Base-by-base conservation (phyloP, 176 grass and related monocot genomes). In the Thalia dealbata region DNA sequence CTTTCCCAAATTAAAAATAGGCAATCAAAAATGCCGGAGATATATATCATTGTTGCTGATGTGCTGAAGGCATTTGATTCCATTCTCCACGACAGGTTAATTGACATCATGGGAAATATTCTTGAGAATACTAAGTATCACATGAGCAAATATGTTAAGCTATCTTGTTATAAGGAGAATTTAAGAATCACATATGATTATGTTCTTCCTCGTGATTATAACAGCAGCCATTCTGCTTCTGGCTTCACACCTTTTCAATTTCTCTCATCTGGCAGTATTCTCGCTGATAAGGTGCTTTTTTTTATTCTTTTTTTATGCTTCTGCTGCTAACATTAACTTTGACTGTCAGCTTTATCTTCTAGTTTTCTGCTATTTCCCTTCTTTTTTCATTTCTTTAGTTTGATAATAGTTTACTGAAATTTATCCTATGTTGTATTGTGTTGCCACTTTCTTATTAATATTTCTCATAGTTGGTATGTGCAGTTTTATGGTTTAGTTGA, bases 21-120 rank as follows among this genome's bases (percentile, higher is more conserved):
- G 48, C 38, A 81, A 54, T 71, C 73, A 52, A 21, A 63, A 67
- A 77, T 80, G 75, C 51, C 60, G 2, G 73, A 90, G 66, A 72
- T 90, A 84, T 96, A 84, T 78, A 84, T 96, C 69, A 87, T 96
- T 75, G 93, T 90, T 78, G 93, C 89, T 81, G 86, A 96, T 88
- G 93, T 92, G 58, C 83, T 73, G 7, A 96, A 92, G 73, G 93
- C 93, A 76, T 96, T 92, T 28, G 87, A 92, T 73, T 96, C 75
- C 68, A 82, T 96, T 73, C 51, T 50, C 23, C 93, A 92, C 58
- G 89, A 96, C 44, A 84, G 78, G 81, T 8, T 96, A 59, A 72
- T 85, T 27, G 73, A 79, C 81, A 86, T 92, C 68, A 76, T 92
- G 75, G 71, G 80, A 30, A 70, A 82, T 35, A 69, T 78, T 76